Conservation (phyloP, 768 basidiomycete species). For the Gymnopilus dilepis region DNA sequence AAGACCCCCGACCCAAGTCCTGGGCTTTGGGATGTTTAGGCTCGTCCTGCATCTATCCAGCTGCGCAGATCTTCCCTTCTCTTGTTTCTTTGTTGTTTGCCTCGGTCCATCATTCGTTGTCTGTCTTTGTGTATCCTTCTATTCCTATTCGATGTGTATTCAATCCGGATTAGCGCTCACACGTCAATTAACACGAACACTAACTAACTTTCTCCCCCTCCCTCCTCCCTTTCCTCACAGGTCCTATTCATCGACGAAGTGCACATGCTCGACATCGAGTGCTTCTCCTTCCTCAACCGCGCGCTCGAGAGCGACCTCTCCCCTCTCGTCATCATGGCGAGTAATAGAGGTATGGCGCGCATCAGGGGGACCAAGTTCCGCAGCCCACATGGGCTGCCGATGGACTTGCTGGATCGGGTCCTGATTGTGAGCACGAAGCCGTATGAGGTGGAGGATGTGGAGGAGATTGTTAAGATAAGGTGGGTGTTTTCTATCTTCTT, state of each 20-base stretch:
- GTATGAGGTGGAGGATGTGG: constrained; percentile 82
- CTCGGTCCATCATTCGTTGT: too few relatives aligned
- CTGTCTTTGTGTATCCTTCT: too few relatives aligned
- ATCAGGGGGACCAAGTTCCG: constrained; percentile 96
- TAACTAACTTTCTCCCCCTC: constrained; percentile 5
- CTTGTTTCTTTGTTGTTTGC: too few relatives aligned
- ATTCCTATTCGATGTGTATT: too few relatives aligned
- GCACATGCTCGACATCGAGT: constrained; percentile 99
- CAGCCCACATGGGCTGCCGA: constrained; percentile 93
- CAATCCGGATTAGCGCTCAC: not conserved
- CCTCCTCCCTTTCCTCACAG: too few relatives aligned
- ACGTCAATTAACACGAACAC: not conserved
- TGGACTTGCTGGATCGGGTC: constrained; percentile 93
- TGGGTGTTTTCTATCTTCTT: constrained; percentile 35
- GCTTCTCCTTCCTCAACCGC: constrained; percentile 97
- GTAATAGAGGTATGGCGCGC: constrained; percentile 92
- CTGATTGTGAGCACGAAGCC: constrained; percentile 94
- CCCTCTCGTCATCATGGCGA: constrained; percentile 97
- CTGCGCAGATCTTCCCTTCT: too few relatives aligned
- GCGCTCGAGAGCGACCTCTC: constrained; percentile 93
- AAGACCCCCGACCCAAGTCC: too few relatives aligned
- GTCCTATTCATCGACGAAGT: constrained; percentile 99
- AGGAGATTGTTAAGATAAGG: constrained; percentile 94
- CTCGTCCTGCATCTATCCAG: too few relatives aligned
- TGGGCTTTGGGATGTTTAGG: not conserved